Evolutionary conservation across 192 early-diverging fungal genomes (phyloP).

Genomic region (Backusella macrospora): DNA sequence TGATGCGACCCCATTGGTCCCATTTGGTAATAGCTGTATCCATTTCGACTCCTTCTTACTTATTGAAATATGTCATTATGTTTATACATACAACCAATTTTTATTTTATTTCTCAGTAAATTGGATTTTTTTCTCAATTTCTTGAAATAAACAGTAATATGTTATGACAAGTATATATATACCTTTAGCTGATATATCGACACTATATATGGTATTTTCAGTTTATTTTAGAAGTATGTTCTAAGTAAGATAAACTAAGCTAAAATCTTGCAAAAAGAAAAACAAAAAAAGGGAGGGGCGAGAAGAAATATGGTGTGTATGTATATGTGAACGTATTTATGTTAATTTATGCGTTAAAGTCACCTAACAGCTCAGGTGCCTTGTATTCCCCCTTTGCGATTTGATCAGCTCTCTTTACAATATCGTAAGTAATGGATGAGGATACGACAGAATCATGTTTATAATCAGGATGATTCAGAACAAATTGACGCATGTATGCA

Average conservation of each 20-base stretch:
- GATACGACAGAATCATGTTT: slow-evolving; percentile 88
- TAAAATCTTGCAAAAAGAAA: not conserved
- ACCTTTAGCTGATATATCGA: no score
- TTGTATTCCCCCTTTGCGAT: slow-evolving; percentile 56
- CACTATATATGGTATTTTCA: no score
- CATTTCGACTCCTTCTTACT: no score
- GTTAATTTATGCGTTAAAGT: slow-evolving; percentile 7
- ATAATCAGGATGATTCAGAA: slow-evolving; percentile 84
- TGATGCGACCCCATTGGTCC: no score
- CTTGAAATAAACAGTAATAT: no score
- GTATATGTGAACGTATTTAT: not conserved
- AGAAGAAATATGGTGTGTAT: not conserved
- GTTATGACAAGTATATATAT: no score
- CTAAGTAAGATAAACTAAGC: not conserved
- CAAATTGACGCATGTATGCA: slow-evolving; percentile 89
- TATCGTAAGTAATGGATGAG: slow-evolving; percentile 83
- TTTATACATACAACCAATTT: no score
- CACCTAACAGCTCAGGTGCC: slow-evolving; percentile 53
- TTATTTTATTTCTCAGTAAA: no score
- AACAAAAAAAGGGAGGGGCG: not conserved
- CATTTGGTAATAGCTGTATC: no score
- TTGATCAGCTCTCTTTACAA: slow-evolving; percentile 64
- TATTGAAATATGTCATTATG: no score
- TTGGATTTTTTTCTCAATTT: no score
- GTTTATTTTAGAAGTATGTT: no score